phyloP scores from a whole-genome alignment of 192 early-diverging fungal species.

The Backusella westeae region DNA sequence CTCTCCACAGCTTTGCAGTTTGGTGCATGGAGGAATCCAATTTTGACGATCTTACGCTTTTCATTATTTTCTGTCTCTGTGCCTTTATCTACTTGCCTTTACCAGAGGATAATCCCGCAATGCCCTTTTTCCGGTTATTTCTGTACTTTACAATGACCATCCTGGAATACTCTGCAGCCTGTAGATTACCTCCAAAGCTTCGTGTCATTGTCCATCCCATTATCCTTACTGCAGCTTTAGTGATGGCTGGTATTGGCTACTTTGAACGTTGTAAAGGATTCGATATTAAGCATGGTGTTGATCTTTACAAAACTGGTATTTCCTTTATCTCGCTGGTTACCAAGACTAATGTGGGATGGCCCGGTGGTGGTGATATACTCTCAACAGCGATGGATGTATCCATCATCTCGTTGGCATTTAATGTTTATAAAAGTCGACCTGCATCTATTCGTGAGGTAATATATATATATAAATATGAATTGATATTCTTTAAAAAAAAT shows the following conservation, averaged over 20 bases:
- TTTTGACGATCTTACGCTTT: background rate
- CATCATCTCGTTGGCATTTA: conserved; percentile 19
- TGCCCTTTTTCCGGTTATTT: conserved; percentile 13
- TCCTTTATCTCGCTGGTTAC: conserved; percentile 9
- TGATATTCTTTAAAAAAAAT: no score
- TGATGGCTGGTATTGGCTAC: conserved; percentile 6
- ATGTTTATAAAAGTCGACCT: conserved; percentile 13
- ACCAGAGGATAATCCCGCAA: background rate
- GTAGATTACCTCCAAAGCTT: background rate
- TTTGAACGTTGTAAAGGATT: conserved; percentile 10
- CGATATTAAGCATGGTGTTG: background rate
- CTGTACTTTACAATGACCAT: conserved; percentile 5
- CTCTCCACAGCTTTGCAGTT: background rate
- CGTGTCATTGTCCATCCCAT: conserved; percentile 18
- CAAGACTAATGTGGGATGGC: conserved; percentile 15
- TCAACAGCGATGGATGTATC: conserved; percentile 19
- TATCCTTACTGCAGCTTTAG: conserved; percentile 14
- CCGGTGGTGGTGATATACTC: conserved; percentile 27
- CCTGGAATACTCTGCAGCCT: background rate
- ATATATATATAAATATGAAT: no score
- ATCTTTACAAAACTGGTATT: conserved; percentile 5
- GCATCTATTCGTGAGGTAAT: conserved; percentile 2
- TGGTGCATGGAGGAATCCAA: conserved; percentile 9
- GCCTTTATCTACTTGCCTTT: conserved; percentile 9
- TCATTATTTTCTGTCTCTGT: conserved; percentile 1